Percentiles rank a stretch among this genome's conserved stretches.
Evolutionary conservation across 441 rosid species (phyloP).

Genomic region (Melastoma candidum): DNA sequence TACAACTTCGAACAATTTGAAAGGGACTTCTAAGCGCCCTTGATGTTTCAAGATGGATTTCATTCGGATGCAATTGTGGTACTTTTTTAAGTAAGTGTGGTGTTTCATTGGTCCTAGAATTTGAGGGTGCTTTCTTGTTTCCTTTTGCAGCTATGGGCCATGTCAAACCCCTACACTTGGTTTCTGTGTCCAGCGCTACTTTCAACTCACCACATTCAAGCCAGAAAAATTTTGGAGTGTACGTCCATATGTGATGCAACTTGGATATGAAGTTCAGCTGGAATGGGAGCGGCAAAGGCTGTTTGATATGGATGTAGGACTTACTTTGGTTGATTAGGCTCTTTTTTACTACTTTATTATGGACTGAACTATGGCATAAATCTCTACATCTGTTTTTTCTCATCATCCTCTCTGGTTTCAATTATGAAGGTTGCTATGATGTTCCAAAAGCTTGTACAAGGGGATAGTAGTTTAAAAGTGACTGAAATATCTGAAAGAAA

Average conservation of each 20-base stretch:
- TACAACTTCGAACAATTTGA: too few species aligned
- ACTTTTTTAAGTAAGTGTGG: too few species aligned
- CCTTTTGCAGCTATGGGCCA: constrained; percentile 44
- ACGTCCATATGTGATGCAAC: constrained; percentile 41
- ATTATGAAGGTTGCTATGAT: constrained; percentile 60
- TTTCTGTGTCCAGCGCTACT: constrained; percentile 83
- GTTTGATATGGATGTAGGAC: constrained; percentile 72
- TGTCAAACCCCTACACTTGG: constrained; percentile 98
- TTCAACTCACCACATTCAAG: constrained; percentile 84
- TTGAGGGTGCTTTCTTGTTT: neutral
- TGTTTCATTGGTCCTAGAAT: too few species aligned
- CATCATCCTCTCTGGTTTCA: constrained; percentile 11
- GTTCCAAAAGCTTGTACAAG: constrained; percentile 63
- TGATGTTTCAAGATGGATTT: too few species aligned
- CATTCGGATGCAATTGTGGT: too few species aligned
- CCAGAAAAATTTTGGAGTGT: constrained; percentile 80
- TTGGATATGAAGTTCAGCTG: constrained; percentile 75
- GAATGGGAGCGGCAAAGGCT: constrained; percentile 87
- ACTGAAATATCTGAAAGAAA: constrained; percentile 58
- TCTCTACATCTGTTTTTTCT: neutral
- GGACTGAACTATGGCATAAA: too few species aligned
- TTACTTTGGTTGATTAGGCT: neutral
- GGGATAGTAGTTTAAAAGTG: constrained; percentile 64
- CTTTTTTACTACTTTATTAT: too few species aligned
- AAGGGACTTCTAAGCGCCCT: too few species aligned